Evolutionary conservation across 306 rosid genomes (phyloP).

Genomic region (Oemleria cerasiformis): DNA sequence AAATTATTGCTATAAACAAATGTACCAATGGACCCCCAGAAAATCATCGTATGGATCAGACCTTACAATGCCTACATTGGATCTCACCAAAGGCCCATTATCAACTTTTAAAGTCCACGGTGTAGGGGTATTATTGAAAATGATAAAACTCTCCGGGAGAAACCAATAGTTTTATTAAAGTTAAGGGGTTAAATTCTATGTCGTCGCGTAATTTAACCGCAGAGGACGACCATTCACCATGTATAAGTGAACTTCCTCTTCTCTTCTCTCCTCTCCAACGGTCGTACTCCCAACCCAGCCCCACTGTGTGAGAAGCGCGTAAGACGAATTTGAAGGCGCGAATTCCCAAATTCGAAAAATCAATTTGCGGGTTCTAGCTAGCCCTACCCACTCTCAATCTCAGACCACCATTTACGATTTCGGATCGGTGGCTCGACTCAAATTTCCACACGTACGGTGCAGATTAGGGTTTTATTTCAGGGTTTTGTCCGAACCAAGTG

Average conservation of each 20-base stretch:
- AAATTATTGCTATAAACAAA: too few species aligned
- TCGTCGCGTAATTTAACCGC: not conserved
- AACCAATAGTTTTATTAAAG: too few species aligned
- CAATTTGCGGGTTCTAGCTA: not conserved
- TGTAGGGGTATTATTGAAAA: not conserved
- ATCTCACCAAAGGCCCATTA: not conserved
- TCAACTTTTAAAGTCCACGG: not conserved
- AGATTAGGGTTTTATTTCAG: not conserved
- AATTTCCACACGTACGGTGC: not conserved
- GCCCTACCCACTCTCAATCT: not conserved
- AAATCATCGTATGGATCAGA: not conserved
- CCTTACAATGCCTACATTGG: not conserved
- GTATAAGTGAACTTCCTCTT: not conserved
- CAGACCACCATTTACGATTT: not conserved
- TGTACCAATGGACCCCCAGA: not conserved
- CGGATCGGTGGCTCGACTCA: not conserved
- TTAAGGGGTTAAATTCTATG: not conserved
- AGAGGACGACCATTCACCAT: not conserved
- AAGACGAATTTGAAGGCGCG: not conserved
- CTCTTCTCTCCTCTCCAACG: not conserved
- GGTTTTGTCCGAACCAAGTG: not conserved
- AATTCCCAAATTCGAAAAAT: not conserved
- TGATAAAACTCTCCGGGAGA: not conserved
- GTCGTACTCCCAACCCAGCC: not conserved
- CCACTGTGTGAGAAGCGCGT: not conserved